A percentile compares a stretch with the other conserved stretches of the same genome.
These are phyloP conservation scores for Suhomyces bribrorum DNA, from an alignment of 1,139 yeast genomes.

Conservation along the genomic window DNA sequence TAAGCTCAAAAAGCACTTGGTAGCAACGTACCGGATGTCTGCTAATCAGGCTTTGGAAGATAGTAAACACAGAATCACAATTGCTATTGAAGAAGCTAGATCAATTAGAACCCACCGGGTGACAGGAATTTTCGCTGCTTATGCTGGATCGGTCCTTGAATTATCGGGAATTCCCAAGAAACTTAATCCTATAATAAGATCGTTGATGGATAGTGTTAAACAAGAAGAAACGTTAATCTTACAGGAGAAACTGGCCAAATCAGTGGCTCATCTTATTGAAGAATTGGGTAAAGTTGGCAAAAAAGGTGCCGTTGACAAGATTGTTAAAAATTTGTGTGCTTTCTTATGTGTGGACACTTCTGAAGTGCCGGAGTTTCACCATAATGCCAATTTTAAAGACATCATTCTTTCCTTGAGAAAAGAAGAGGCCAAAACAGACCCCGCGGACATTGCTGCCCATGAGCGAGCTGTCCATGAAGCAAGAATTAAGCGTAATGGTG, in stretches of 20 bases:
- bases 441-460: slow-evolving; percentile 63
- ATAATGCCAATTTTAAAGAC: slow-evolving; percentile 58
- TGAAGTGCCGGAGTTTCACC: slow-evolving; percentile 90
- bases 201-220: slow-evolving; percentile 92
- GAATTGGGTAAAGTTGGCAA: slow-evolving; percentile 61
- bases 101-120: slow-evolving; percentile 55
- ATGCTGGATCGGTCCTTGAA: slow-evolving; percentile 72
- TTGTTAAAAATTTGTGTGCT: slow-evolving; percentile 86
- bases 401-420: slow-evolving; percentile 73
- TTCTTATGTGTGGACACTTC: slow-evolving; percentile 93
- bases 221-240: slow-evolving; percentile 66
- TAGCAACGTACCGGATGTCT: slow-evolving; percentile 72
- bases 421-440: slow-evolving; percentile 74
- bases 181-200: slow-evolving; percentile 82
- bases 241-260: slow-evolving; percentile 69
- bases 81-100: slow-evolving; percentile 72
- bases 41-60: slow-evolving; percentile 78
- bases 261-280: slow-evolving; percentile 65
- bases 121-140: slow-evolving; percentile 67
- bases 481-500: slow-evolving; percentile 80
- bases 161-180: slow-evolving; percentile 74
- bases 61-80: slow-evolving; percentile 65
- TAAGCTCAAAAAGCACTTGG: slow-evolving; percentile 61
- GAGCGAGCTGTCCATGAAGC: slow-evolving; percentile 73
- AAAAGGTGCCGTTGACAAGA: slow-evolving; percentile 77